Evolutionary conservation across 1,139 yeast species (phyloP), one percentile per base, ranked within the genome.

Genomic region (Zygosaccharomyces pseudobailii): DNA sequence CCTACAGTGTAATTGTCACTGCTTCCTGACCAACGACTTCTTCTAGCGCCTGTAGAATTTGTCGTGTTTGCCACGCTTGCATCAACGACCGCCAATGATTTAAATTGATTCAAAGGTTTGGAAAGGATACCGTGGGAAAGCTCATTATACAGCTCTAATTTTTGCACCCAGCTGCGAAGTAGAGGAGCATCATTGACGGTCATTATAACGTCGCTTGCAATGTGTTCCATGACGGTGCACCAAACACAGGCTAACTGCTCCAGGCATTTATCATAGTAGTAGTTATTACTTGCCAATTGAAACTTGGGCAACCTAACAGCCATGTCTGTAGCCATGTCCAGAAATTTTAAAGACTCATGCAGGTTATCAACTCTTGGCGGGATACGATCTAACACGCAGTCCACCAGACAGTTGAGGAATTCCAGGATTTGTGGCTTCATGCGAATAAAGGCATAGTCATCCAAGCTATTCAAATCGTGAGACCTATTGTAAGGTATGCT

Each of bases 361-460:
- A 62, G 48, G 49, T 59, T 57, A 17, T 72, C 63, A 61, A 84
- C 89, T 49, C 80, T 75, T 7, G 96, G 96, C 20, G 96, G 95
- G 52, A 89, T 72, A 61, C 84, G 86, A 59, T 79, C 82, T 53
- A 86, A 72, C 6, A 88, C 81, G 63, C 84, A 89, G 66, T 89
- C 97, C 36, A 87, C 80, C 46, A 90, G 70, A 40, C 94, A 83
- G 57, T 79, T 76, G 53, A 88, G 75, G 59, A 90, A 87, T 58
- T 87, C 96, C 54, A 81, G 78, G 50, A 89, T 75, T 49, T 73
- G 69, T 1, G 88, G 82, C 59, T 87, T 84, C 47, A 90, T 85
- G 50, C 97, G 75, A 49, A 87, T 73, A 67, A 84, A 92, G n/a
- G 96, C 84, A 63, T 92, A 92, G 65, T 90, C 97, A 55, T 69